These are phyloP conservation scores for Nemania diffusa DNA, from an alignment of 2,329 filamentous ascomycete genomes.

Conservation along the genomic window DNA sequence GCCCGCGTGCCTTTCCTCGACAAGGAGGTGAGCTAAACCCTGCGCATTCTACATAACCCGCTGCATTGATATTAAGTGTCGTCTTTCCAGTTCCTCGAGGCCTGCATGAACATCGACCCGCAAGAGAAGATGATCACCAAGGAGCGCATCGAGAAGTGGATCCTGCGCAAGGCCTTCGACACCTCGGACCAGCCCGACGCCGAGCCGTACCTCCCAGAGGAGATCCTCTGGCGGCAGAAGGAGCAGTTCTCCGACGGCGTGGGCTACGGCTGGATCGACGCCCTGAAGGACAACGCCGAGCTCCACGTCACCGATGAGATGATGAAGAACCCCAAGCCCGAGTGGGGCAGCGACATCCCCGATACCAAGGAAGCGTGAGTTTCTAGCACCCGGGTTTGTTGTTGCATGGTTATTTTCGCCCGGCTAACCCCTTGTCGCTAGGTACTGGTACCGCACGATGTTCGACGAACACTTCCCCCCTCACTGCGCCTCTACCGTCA, in stretches of 20 bases:
- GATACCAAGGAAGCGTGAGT: constrained; percentile 95
- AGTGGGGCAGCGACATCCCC: constrained; percentile 93
- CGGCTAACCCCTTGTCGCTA: constrained; percentile 45
- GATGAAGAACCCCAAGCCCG: constrained; percentile 97
- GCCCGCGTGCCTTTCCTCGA: constrained; percentile 98
- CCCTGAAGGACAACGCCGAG: constrained; percentile 93
- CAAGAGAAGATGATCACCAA: constrained; percentile 94
- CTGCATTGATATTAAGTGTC: not conserved
- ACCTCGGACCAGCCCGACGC: constrained; percentile 84
- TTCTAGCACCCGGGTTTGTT: not conserved
- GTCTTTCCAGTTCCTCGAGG: constrained; percentile 79
- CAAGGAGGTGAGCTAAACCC: constrained; percentile 73
- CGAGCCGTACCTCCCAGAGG: constrained; percentile 90
- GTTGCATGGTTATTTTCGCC: not conserved
- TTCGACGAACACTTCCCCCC: constrained; percentile 98
- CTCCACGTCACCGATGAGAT: constrained; percentile 92
- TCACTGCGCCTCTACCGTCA: constrained; percentile 89
- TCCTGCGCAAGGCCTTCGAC: constrained; percentile 97
- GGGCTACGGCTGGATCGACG: constrained; percentile 98
- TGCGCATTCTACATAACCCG: constrained; percentile 30
- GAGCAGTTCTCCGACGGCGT: constrained; percentile 99
- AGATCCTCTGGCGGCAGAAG: constrained; percentile 98
- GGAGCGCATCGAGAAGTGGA: constrained; percentile 95
- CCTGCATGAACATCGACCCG: constrained; percentile 92
- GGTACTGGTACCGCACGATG: constrained; percentile 98